These are phyloP conservation scores for Flaveria linearis DNA, from an alignment of 129 eudicot species.

Conservation along the genomic window DNA sequence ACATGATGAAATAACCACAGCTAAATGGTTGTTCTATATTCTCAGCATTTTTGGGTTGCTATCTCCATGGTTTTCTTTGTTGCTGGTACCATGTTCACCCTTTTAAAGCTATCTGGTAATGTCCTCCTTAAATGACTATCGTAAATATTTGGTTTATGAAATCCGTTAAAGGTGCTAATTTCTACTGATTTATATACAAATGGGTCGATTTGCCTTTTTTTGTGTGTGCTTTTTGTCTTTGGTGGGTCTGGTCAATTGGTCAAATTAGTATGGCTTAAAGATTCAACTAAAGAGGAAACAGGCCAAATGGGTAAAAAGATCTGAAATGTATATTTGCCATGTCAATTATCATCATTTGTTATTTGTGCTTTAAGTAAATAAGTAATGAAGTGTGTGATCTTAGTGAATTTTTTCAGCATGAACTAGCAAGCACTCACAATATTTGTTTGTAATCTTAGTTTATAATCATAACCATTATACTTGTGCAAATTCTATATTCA, in stretches of 20 bases:
- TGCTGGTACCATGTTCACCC: constrained; percentile 77
- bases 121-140: not conserved
- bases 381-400: not conserved
- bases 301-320: not conserved
- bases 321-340: not conserved
- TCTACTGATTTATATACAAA: not conserved
- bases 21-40: constrained; percentile 28
- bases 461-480: not conserved
- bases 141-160: not conserved
- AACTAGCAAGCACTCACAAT: not conserved
- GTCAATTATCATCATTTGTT: not conserved
- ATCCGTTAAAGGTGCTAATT: not conserved
- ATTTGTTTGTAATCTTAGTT: not conserved
- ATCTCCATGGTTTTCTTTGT: constrained; percentile 88
- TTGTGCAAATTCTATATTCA: constrained; percentile 1
- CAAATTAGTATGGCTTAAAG: not conserved
- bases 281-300: not conserved
- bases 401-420: not conserved
- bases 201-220: not conserved
- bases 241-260: not conserved
- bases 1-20: constrained; percentile 14
- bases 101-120: constrained; percentile 73
- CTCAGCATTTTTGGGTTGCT: constrained; percentile 84
- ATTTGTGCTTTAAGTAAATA: not conserved
- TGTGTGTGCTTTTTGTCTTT: not conserved